A percentile compares a stretch with the other conserved stretches of the same genome.
Conservation (phyloP, 1,284 basidiomycete species). For the Ceratobasidium sp. region DNA sequence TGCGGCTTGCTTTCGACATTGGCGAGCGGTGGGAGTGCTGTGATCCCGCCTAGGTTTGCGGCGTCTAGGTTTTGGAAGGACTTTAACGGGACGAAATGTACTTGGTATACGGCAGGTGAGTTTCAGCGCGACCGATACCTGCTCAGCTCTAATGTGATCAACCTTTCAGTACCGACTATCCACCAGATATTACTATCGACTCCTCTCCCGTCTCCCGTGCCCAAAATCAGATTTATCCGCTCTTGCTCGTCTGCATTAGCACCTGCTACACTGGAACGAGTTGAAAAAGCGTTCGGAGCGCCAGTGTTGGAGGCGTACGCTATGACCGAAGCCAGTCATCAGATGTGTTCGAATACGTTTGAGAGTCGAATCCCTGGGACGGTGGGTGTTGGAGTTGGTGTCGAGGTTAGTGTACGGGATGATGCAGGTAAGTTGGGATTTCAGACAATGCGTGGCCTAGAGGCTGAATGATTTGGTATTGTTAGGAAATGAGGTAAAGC, state of each 20-base stretch:
- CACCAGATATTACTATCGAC: slow-evolving; percentile 63
- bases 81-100: slow-evolving; percentile 62
- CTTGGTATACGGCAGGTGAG: slow-evolving; percentile 63
- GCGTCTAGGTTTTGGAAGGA: slow-evolving; percentile 72
- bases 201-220: slow-evolving; percentile 57
- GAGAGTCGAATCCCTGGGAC: slow-evolving; percentile 59
- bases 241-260: slow-evolving; percentile 63
- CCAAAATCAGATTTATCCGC: slow-evolving; percentile 63
- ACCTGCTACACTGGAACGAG: slow-evolving; percentile 59
- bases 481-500: slow-evolving; percentile 56
- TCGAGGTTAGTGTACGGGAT: slow-evolving; percentile 61
- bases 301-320: slow-evolving; percentile 64
- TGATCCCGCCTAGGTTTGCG: slow-evolving; percentile 71
- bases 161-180: slow-evolving; percentile 60
- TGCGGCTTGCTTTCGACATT: slow-evolving; percentile 73
- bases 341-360: slow-evolving; percentile 56
- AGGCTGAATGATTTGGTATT: background rate
- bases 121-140: background rate
- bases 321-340: slow-evolving; percentile 62
- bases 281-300: slow-evolving; percentile 62
- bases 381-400: slow-evolving; percentile 62
- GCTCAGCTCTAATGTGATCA: background rate
- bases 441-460: no score
- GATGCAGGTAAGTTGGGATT: slow-evolving; percentile 47
- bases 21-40: slow-evolving; percentile 69